Conservation (phyloP, 1,284 basidiomycete genomes). For the Heterobasidion annosum region DNA sequence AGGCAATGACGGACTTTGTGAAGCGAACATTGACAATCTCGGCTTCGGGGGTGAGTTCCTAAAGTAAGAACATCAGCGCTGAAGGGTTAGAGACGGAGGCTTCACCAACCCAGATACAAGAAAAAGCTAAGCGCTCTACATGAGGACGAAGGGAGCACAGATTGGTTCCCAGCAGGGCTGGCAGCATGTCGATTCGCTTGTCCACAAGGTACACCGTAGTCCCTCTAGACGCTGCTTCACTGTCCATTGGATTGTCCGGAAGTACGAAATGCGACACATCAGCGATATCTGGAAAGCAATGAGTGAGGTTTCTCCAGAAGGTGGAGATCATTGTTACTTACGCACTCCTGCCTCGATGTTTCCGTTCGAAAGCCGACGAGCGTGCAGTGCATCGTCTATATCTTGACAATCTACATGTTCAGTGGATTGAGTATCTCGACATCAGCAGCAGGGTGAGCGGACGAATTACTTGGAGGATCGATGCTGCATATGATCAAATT, state of each 20-base stretch:
- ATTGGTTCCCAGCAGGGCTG: constrained; percentile 90
- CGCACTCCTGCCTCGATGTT: constrained; percentile 98
- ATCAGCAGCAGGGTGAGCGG: not conserved
- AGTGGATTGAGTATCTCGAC: not conserved
- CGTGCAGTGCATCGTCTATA: constrained; percentile 99
- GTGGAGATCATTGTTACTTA: constrained; percentile 37
- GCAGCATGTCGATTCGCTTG: constrained; percentile 99
- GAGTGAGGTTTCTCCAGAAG: not conserved
- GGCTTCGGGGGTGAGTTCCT: constrained; percentile 84
- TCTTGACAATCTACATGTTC: constrained; percentile 77
- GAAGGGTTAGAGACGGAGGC: not conserved
- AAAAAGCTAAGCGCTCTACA: constrained; percentile 94
- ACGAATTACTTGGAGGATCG: constrained; percentile 77
- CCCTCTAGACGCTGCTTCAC: constrained; percentile 89
- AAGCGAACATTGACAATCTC: constrained; percentile 90
- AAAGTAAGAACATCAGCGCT: constrained; percentile 2
- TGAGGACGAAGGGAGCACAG: constrained; percentile 90
- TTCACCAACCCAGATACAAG: constrained; percentile 83
- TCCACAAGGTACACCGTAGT: constrained; percentile 99
- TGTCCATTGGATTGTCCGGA: constrained; percentile 94
- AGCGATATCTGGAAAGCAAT: constrained; percentile 74
- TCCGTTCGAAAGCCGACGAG: constrained; percentile 81
- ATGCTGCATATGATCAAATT: constrained; percentile 91
- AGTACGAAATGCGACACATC: constrained; percentile 97
- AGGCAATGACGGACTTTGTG: constrained; percentile 94